Percentiles rank a stretch among this genome's conserved stretches.
phyloP scores from a whole-genome alignment of 768 basidiomycete genomes.

The Naganishia antarctica region DNA sequence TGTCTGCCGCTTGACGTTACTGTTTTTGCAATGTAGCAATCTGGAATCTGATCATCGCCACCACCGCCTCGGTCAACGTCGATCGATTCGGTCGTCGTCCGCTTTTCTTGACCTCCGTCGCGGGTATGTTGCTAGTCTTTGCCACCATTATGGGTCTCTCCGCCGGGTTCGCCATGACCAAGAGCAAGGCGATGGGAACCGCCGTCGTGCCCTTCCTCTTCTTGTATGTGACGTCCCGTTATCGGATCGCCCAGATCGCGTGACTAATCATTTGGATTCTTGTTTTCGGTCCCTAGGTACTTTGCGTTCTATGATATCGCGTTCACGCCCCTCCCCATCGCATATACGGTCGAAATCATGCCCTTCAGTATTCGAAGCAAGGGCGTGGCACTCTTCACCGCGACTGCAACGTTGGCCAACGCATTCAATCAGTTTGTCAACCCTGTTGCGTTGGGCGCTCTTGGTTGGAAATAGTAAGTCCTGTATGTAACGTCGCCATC shows the following conservation, averaged over 20 bases:
- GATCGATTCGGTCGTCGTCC: constrained; percentile 43
- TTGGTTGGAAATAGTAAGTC: constrained; percentile 37
- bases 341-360: constrained; percentile 31
- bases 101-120: constrained; percentile 37
- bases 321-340: constrained; percentile 16
- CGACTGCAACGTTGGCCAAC: constrained; percentile 17
- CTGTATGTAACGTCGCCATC: constrained; percentile 2
- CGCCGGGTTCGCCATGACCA: constrained; percentile 34
- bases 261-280: neutral
- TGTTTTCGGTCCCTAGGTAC: constrained; percentile 9
- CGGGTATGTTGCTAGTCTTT: constrained; percentile 36
- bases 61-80: constrained; percentile 34
- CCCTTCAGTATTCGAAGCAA: constrained; percentile 31
- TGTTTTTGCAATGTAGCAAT: constrained; percentile 9
- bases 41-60: constrained; percentile 25
- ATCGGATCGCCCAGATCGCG: constrained; percentile 6
- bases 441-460: constrained; percentile 37
- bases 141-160: constrained; percentile 35
- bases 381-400: constrained; percentile 32
- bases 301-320: constrained; percentile 20
- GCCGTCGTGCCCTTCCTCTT: constrained; percentile 47
- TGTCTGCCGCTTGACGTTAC: constrained; percentile 5
- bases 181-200: constrained; percentile 28
- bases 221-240: constrained; percentile 23
- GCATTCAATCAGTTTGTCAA: constrained; percentile 35